phyloP scores from a whole-genome alignment of 305 asterid genomes.

The Coffea humblotiana region DNA sequence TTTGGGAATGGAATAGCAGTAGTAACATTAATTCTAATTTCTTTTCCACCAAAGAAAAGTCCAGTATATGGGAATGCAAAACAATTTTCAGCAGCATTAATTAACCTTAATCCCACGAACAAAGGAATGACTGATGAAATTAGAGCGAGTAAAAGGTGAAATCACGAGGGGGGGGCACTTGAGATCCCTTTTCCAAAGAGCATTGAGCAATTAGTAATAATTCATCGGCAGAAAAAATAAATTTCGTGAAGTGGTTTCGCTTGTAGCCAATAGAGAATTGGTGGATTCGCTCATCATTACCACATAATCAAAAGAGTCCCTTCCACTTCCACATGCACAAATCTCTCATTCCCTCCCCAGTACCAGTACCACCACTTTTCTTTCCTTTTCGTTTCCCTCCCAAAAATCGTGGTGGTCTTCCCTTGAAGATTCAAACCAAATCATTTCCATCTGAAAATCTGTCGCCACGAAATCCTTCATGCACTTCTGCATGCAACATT shows the following conservation, averaged over 20 bases:
- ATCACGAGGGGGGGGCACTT: slow-evolving; percentile 20
- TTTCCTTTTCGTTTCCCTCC: slow-evolving; percentile 31
- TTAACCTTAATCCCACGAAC: slow-evolving; percentile 1
- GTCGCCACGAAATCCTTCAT: slow-evolving; percentile 57
- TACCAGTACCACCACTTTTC: not conserved
- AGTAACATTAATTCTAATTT: not conserved
- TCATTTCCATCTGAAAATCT: slow-evolving; percentile 71
- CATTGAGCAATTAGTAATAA: slow-evolving; percentile 1
- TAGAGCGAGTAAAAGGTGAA: slow-evolving; percentile 19
- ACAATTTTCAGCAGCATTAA: not conserved
- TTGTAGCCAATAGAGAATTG: slow-evolving; percentile 3
- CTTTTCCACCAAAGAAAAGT: not conserved
- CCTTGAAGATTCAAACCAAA: slow-evolving; percentile 54
- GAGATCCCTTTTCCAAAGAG: not conserved
- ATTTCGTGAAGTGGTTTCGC: not conserved
- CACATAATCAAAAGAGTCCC: slow-evolving; percentile 44
- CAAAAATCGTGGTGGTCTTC: slow-evolving; percentile 17
- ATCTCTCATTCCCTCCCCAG: slow-evolving; percentile 7
- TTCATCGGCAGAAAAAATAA: not conserved
- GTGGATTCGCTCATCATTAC: slow-evolving; percentile 61
- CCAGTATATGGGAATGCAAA: not conserved
- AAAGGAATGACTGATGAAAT: not conserved
- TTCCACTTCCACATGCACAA: slow-evolving; percentile 21
- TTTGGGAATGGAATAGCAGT: no score
- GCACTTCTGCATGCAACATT: slow-evolving; percentile 60